These are phyloP conservation scores for Penicillium polonicum DNA, from an alignment of 2,329 filamentous ascomycete species.

Conservation along the genomic window DNA sequence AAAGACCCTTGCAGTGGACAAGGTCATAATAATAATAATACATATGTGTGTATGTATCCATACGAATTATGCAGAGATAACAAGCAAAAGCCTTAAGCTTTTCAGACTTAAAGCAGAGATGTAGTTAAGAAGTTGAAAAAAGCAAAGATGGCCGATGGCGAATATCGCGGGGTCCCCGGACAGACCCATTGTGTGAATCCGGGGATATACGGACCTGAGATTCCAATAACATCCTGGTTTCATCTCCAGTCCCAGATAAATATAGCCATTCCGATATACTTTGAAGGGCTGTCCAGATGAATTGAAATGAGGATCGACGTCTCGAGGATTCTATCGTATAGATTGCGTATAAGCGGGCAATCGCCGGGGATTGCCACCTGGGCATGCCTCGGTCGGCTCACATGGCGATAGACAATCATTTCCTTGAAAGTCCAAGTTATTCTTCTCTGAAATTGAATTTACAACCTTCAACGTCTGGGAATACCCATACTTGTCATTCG, in stretches of 20 bases:
- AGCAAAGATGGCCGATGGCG: neutral
- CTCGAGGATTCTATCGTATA: neutral
- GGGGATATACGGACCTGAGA: neutral
- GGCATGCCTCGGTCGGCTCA: neutral
- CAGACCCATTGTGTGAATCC: neutral
- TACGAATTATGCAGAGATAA: neutral
- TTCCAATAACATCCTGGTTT: neutral
- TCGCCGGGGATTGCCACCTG: neutral
- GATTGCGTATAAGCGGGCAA: neutral
- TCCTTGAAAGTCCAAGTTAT: neutral
- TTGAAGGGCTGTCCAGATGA: neutral
- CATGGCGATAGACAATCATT: neutral
- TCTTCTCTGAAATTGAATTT: neutral
- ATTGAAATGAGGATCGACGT: neutral
- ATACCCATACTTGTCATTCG: neutral
- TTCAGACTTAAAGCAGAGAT: neutral
- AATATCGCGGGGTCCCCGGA: slow-evolving; percentile 7
- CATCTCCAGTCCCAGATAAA: neutral
- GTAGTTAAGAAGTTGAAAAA: neutral
- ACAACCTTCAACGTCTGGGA: neutral
- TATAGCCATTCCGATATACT: neutral
- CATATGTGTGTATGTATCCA: neutral
- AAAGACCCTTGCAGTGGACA: neutral
- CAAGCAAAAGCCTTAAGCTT: no score
- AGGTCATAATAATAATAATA: neutral